phyloP scores from a whole-genome alignment of 1,284 basidiomycete genomes.

The Tylopilus sp. region DNA sequence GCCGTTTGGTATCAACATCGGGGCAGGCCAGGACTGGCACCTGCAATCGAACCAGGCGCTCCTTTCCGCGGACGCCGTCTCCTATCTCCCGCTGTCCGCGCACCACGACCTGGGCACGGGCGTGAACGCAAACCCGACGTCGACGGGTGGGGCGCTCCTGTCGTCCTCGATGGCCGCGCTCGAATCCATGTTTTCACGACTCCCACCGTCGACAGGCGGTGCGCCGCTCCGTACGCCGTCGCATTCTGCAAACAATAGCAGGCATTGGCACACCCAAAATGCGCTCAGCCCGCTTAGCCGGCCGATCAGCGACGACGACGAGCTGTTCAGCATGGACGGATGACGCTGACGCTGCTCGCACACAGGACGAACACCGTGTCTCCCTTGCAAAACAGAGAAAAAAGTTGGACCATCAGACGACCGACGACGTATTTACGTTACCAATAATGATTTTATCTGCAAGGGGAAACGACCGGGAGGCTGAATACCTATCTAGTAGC shows the following conservation, averaged over 20 bases:
- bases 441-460: constrained; percentile 25
- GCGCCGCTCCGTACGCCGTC: constrained; percentile 38
- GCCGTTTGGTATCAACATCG: constrained; percentile 32
- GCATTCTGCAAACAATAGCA: constrained; percentile 39
- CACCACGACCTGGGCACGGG: constrained; percentile 11
- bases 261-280: constrained; percentile 38
- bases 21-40: constrained; percentile 26
- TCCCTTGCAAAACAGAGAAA: constrained; percentile 1
- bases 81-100: constrained; percentile 28
- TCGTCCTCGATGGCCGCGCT: constrained; percentile 34
- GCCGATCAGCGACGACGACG: constrained; percentile 60
- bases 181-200: constrained; percentile 47
- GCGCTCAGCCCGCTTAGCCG: constrained; percentile 53
- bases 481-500: constrained; percentile 31
- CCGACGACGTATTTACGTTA: constrained; percentile 25
- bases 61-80: constrained; percentile 12
- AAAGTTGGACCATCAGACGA: constrained; percentile 15
- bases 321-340: constrained; percentile 65
- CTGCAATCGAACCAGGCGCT: constrained; percentile 32
- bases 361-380: no score
- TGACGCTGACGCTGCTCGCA: constrained; percentile 14
- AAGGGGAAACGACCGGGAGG: constrained; percentile 26
- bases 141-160: constrained; percentile 9
- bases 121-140: not conserved
- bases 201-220: constrained; percentile 27